Conservation (phyloP, 2,329 filamentous ascomycete species). For the Fusarium xylarioides region DNA sequence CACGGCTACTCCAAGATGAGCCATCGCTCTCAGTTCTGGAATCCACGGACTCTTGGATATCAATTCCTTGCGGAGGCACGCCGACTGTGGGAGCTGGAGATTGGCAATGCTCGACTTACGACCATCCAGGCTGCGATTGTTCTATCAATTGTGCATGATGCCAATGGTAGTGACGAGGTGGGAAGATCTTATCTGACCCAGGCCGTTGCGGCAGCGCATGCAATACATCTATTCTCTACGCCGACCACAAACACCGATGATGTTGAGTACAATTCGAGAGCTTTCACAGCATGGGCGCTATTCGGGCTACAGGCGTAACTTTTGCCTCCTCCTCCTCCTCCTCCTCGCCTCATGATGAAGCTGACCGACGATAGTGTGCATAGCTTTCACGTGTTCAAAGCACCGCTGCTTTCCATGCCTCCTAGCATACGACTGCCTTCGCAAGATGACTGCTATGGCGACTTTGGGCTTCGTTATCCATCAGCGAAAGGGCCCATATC, state of each 20-base stretch:
- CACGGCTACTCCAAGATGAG: neutral
- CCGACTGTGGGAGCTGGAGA: neutral
- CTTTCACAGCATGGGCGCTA: neutral
- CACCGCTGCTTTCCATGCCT: neutral
- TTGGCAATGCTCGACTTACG: neutral
- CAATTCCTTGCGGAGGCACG: neutral
- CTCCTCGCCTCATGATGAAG: too few relatives aligned
- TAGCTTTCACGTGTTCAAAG: neutral
- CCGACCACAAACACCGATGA: too few relatives aligned
- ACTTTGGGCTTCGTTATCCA: neutral
- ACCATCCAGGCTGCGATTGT: neutral
- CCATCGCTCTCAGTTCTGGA: neutral
- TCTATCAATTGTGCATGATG: neutral
- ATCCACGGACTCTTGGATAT: neutral
- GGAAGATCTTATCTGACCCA: neutral
- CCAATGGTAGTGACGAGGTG: neutral
- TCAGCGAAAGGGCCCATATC: neutral
- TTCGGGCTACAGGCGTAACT: neutral
- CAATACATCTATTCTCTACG: neutral
- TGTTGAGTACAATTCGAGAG: neutral
- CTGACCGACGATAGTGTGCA: neutral
- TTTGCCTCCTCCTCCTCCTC: too few relatives aligned
- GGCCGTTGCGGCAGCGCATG: neutral
- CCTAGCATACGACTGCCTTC: neutral
- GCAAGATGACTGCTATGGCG: neutral